Evolutionary conservation across 2,329 filamentous ascomycete genomes (phyloP).

Genomic region (Cordyceps farinosa): DNA sequence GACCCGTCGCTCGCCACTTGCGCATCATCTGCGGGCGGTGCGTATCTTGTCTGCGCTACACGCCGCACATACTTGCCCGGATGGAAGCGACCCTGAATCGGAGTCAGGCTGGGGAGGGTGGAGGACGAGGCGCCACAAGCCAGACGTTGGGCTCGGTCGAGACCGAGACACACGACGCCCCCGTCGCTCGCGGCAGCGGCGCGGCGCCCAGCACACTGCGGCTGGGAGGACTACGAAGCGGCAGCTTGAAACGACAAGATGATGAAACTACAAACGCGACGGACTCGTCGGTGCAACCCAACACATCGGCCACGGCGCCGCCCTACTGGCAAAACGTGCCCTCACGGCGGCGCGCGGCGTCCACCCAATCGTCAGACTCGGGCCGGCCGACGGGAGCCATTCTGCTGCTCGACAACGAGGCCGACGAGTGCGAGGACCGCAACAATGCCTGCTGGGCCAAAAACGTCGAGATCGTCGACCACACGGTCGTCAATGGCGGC

Average conservation of each 20-base stretch:
- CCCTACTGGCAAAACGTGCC: slow-evolving; percentile 42
- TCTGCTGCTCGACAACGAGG: slow-evolving; percentile 60
- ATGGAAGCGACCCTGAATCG: neutral
- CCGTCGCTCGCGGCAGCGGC: neutral
- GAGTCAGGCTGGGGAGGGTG: neutral
- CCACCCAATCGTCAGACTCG: slow-evolving; percentile 48
- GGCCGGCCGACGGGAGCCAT: slow-evolving; percentile 52
- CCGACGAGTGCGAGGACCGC: slow-evolving; percentile 44
- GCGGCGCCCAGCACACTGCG: neutral
- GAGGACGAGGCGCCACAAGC: neutral
- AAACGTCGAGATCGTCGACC: slow-evolving; percentile 57
- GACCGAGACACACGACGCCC: neutral
- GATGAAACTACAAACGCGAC: slow-evolving; percentile 19
- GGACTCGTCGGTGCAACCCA: slow-evolving; percentile 26
- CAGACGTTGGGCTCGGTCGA: neutral
- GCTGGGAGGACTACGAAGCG: neutral
- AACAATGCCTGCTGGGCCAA: slow-evolving; percentile 62
- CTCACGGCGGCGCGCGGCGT: slow-evolving; percentile 36
- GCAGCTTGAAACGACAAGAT: neutral
- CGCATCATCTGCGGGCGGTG: neutral
- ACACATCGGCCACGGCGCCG: slow-evolving; percentile 35
- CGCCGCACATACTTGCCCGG: neutral
- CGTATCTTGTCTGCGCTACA: neutral
- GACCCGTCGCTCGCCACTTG: neutral
- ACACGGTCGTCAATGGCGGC: slow-evolving; percentile 55